Evolutionary conservation across 2,329 filamentous ascomycete genomes (phyloP).

Genomic region (Pseudofabraea citricarpa): DNA sequence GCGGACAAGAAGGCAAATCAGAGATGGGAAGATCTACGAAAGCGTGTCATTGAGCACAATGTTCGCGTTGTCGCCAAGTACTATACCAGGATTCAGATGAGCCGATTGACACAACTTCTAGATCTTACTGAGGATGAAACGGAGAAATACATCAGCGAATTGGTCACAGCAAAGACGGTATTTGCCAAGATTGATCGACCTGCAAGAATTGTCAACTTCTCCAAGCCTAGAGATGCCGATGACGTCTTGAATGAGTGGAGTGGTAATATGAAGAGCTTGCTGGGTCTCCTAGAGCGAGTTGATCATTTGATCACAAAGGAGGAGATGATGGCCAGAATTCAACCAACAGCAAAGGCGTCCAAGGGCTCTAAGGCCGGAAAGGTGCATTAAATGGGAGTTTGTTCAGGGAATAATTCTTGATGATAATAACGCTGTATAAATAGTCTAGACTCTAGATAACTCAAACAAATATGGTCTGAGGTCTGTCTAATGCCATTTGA

Average conservation of each 20-base stretch:
- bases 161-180: constrained; percentile 96
- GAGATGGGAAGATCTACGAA: constrained; percentile 91
- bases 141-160: constrained; percentile 96
- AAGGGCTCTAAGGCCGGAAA: constrained; percentile 32
- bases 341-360: constrained; percentile 45
- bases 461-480: constrained; percentile 9
- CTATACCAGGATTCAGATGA: constrained; percentile 95
- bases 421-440: constrained; percentile 25
- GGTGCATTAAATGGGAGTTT: constrained; percentile 21
- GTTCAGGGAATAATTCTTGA: constrained; percentile 4
- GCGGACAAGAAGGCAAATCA: constrained; percentile 75
- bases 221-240: constrained; percentile 89
- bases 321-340: constrained; percentile 99
- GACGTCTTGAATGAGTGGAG: constrained; percentile 99
- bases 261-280: constrained; percentile 90
- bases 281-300: constrained; percentile 82
- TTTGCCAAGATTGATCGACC: constrained; percentile 97
- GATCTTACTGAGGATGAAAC: constrained; percentile 94
- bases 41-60: constrained; percentile 98
- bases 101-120: constrained; percentile 81
- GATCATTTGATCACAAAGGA: constrained; percentile 99
- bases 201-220: constrained; percentile 87
- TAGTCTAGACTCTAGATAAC: constrained; percentile 29
- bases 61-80: constrained; percentile 97
- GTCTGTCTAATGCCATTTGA: constrained; percentile 3